Base-by-base conservation (phyloP, 2,329 filamentous ascomycete genomes). In the Penicillium sp. region DNA sequence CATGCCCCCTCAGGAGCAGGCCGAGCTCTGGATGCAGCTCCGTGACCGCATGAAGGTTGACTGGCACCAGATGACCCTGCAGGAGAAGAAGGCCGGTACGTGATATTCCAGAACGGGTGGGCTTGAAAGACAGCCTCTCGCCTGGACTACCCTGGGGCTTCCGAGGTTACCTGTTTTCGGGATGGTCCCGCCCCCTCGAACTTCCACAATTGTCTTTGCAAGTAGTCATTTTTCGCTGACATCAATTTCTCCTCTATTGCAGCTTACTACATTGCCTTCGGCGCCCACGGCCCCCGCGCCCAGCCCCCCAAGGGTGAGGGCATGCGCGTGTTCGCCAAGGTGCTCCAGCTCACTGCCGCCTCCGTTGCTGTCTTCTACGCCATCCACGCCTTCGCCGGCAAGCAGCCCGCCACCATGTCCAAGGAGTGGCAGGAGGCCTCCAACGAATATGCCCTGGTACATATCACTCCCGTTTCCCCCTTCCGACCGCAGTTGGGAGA, bases 201-300 rank as follows among this genome's bases (percentile, higher is more conserved):
- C 41, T 15, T 15, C 29, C 29, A 39, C 29, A 12, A 48, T 40
- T 19, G 26, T 39, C 19, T 15, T 46, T 46, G 28, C 40, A 37
- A 34, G 53, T 61, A 56, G 51, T 58, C 68, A 49, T 66, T 39
- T 21, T 43, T 49, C 56, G 17, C 41, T 46, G 17, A 51, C 48
- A 26, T 52, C 8, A 22, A 54, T 42, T 42, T 38, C 53, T 45
- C 26, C 33, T 55, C 21, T 49, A 39, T 13, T 61, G 72, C 70
- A 98, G 93, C 93, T 59, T 98, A 97, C 83, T 98, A 87, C 85
- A 95, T 98, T 68, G 90, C 93, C 60, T 98, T 98, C 70, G 93
- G 93, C 60, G 84, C 90, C 67, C 93, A 98, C 74, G 93, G 93
- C 52, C 93, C 93, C 63, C 91, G 93, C 64, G 84, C 91, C 61